phyloP scores from a whole-genome alignment of 768 basidiomycete genomes.

The Neoboletus brunneissimus region DNA sequence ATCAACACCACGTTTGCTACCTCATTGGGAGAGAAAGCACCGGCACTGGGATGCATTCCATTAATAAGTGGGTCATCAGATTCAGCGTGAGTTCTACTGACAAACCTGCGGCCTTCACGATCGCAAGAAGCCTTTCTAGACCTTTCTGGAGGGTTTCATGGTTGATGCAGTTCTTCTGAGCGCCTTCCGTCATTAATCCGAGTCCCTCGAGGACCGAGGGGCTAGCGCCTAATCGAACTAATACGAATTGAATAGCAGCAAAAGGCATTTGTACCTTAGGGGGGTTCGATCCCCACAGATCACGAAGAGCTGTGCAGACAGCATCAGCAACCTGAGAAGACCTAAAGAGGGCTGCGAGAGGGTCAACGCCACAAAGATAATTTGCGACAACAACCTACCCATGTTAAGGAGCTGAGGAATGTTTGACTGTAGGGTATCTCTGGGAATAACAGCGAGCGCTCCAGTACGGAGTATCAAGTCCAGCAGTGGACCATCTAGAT shows the following conservation, averaged over 20 bases:
- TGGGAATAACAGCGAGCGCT: slow-evolving; percentile 35
- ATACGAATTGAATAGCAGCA: slow-evolving; percentile 34
- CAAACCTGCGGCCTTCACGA: slow-evolving; percentile 46
- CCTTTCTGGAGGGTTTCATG: slow-evolving; percentile 28
- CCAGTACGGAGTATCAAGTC: slow-evolving; percentile 42
- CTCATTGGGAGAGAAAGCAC: slow-evolving; percentile 38
- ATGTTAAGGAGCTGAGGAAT: slow-evolving; percentile 42
- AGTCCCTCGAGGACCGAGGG: slow-evolving; percentile 33
- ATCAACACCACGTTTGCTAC: slow-evolving; percentile 47
- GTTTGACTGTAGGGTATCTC: slow-evolving; percentile 28
- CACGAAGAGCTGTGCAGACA: slow-evolving; percentile 34
- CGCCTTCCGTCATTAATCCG: slow-evolving; percentile 27
- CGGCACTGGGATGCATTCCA: slow-evolving; percentile 27
- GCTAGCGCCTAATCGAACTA: slow-evolving; percentile 48
- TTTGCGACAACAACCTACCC: slow-evolving; percentile 31
- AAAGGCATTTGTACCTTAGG: slow-evolving; percentile 31
- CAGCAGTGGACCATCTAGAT: slow-evolving; percentile 40
- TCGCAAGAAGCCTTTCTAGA: slow-evolving; percentile 41
- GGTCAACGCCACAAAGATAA: slow-evolving; percentile 2
- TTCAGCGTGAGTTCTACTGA: slow-evolving; percentile 30
- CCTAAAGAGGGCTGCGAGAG: slow-evolving; percentile 16
- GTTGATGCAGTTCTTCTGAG: slow-evolving; percentile 14
- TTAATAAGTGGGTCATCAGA: not conserved
- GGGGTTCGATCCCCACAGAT: slow-evolving; percentile 30
- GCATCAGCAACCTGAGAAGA: slow-evolving; percentile 32